These are phyloP conservation scores for Pseudovirgaria hyperparasitica DNA, from an alignment of 2,329 filamentous ascomycete species.

Conservation along the genomic window DNA sequence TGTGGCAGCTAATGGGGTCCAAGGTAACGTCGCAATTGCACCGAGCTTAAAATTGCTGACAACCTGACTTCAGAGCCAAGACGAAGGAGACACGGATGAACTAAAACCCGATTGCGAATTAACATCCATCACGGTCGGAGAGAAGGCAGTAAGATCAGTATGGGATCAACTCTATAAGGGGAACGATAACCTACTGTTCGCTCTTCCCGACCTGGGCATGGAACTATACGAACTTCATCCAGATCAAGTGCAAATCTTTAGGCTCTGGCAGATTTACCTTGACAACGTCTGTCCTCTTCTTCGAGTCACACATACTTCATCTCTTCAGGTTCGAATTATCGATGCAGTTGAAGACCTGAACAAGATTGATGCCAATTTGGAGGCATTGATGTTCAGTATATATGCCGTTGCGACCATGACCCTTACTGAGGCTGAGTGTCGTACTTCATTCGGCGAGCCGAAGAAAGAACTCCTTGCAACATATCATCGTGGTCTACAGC, in stretches of 20 bases:
- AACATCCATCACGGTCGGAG: no score
- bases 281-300: conserved; percentile 57
- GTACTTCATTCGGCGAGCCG: conserved; percentile 23
- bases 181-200: conserved; percentile 42
- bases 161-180: conserved; percentile 33
- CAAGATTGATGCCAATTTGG: conserved; percentile 39
- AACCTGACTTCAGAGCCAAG: conserved; percentile 11
- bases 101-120: no score
- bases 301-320: conserved; percentile 54
- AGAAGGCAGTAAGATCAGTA: conserved; percentile 26
- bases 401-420: conserved; percentile 42
- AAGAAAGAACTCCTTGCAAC: conserved; percentile 40
- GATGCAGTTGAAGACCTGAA: conserved; percentile 43
- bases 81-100: no score
- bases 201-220: conserved; percentile 37
- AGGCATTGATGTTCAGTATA: conserved; percentile 44
- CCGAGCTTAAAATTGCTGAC: no score
- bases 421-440: conserved; percentile 31
- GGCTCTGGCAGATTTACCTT: conserved; percentile 54
- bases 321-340: conserved; percentile 45
- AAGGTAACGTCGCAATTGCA: no score
- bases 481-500: conserved; percentile 49
- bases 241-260: conserved; percentile 50
- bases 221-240: conserved; percentile 53
- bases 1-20: no score